Base-by-base conservation (phyloP, 257 asterid genomes). In the Plantago ovata region DNA sequence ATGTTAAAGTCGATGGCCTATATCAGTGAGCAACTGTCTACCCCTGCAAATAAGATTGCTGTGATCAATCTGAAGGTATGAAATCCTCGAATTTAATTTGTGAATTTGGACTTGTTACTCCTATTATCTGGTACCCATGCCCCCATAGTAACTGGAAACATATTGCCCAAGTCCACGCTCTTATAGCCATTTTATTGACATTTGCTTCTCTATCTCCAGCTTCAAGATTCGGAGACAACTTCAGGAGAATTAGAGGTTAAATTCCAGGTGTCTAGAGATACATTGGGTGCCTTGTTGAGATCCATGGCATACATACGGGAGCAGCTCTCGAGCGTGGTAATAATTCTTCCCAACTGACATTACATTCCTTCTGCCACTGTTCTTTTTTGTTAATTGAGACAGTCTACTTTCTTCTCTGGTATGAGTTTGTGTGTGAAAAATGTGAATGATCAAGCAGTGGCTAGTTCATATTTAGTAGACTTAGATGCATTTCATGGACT, bases 1-100 rank as follows among this genome's bases (percentile, higher is more conserved):
- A 85, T 83, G 92, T 66, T 85, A 76, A 85, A 73, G 80, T 91
- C 98, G 55, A 87, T 91, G 96, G 89, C 95, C 33, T 80, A 81
- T 78, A 83, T 91, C 73, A 83, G 88, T 18, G 93, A 91, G 62
- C 95, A 91, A 77, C 94, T 91, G 53, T 81, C 90, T 1, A 45
- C 82, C 62, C 82, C 95, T 18, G 91, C 87, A 67, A 85, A 77
- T 66, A 85, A 81, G 74, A 84, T 85, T 77, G 96, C 98, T 62
- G 78, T 85, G 60, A 80, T 92, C 78, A 91, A 85, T 74, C 69
- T 91, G 59, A 91, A 87, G 96, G 98, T 91, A 44, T 60, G 82
- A 54, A 42, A 15, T 58, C 51, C 58, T 53, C 58, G 20, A 23
- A 19, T 53, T 62, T 23, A 41, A 46, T 43, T 53, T 52, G 56